These are phyloP conservation scores for Ministeria vibrans DNA, from an alignment of 78 protist genomes.

Conservation along the genomic window DNA sequence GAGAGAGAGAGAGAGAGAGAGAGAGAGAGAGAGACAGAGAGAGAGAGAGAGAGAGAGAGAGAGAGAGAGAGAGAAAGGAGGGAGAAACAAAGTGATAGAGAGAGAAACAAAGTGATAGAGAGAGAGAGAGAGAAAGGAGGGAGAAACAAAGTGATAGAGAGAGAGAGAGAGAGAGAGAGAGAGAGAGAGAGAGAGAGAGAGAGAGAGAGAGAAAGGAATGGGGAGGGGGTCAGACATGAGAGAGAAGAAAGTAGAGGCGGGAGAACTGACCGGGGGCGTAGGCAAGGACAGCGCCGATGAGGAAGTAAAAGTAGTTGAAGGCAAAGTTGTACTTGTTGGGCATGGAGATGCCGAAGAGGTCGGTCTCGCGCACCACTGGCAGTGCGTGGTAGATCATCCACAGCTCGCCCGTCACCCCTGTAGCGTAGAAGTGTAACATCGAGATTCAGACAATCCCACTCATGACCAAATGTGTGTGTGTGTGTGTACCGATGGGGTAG, in stretches of 20 bases:
- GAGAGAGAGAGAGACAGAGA: not conserved
- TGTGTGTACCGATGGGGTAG: too few species aligned
- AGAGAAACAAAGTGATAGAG: not conserved
- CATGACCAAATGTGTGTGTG: too few species aligned
- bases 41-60: not conserved
- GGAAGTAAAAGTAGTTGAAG: slow-evolving; percentile 9
- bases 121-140: slow-evolving; percentile 35
- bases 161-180: not conserved
- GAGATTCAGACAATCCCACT: not conserved
- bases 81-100: not conserved
- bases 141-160: not conserved
- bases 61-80: slow-evolving; percentile 31
- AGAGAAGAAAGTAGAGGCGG: too few species aligned
- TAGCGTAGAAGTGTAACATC: too few species aligned
- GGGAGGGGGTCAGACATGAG: too few species aligned
- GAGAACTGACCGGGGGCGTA: slow-evolving; percentile 38
- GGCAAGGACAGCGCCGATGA: slow-evolving; percentile 15
- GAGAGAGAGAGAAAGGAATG: too few species aligned
- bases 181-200: not conserved
- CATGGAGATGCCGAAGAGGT: not conserved
- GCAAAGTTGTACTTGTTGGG: slow-evolving; percentile 45
- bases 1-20: not conserved
- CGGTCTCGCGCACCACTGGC: slow-evolving; percentile 12
- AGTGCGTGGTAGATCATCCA: slow-evolving; percentile 22
- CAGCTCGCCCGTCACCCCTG: slow-evolving; percentile 58